Percentiles rank a stretch among this genome's conserved stretches.
Evolutionary conservation across 331 rosid species (phyloP).

Genomic region (Erythrophleum ivorense): DNA sequence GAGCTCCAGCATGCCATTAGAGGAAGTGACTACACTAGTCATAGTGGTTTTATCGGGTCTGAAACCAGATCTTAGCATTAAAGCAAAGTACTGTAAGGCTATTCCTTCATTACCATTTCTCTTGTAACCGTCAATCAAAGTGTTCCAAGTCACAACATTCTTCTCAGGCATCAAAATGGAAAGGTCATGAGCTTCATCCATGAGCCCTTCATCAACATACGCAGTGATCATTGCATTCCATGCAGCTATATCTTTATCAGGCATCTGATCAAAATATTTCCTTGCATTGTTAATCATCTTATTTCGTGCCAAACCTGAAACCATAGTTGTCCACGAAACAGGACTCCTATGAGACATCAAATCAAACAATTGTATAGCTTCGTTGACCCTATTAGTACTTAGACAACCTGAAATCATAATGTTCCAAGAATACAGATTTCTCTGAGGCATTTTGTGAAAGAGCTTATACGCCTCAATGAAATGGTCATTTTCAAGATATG

Average conservation of each 20-base stretch:
- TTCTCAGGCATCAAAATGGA: constrained; percentile 53
- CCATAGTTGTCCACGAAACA: constrained; percentile 59
- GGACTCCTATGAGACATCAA: constrained; percentile 47
- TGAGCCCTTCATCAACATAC: constrained; percentile 44
- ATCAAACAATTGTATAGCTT: constrained; percentile 52
- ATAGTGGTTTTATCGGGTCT: constrained; percentile 50
- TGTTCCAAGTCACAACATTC: constrained; percentile 53
- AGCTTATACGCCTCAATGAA: constrained; percentile 48
- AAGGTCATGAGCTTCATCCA: constrained; percentile 49
- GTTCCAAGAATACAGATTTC: constrained; percentile 55
- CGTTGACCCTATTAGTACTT: constrained; percentile 40
- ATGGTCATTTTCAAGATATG: constrained; percentile 49
- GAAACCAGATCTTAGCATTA: constrained; percentile 48
- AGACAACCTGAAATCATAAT: constrained; percentile 58
- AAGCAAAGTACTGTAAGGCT: constrained; percentile 48
- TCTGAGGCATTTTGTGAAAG: constrained; percentile 51
- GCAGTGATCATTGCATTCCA: constrained; percentile 60
- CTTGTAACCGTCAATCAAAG: constrained; percentile 50
- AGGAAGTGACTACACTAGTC: constrained; percentile 46
- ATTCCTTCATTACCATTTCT: constrained; percentile 30
- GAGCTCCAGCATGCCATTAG: constrained; percentile 52
- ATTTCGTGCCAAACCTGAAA: constrained; percentile 54
- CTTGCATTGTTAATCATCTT: constrained; percentile 47
- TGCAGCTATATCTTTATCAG: constrained; percentile 49
- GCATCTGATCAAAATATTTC: constrained; percentile 58